Evolutionary conservation across 169 alveolate species (phyloP).

Genomic region (Plasmodium gaboni): DNA sequence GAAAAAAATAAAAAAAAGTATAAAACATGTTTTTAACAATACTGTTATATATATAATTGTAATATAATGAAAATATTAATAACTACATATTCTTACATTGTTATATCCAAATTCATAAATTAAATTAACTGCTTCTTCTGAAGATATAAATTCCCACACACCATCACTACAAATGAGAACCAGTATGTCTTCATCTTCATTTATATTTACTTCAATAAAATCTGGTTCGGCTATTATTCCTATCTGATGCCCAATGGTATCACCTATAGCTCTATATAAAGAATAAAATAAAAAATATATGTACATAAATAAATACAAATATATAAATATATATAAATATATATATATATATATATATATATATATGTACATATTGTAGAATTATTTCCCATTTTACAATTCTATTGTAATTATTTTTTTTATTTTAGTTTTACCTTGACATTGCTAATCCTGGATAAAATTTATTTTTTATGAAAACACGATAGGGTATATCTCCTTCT

Average conservation of each 20-base stretch:
- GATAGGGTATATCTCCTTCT: conserved; percentile 86
- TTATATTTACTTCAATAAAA: conserved; percentile 45
- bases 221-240: conserved; percentile 74
- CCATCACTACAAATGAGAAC: conserved; percentile 90
- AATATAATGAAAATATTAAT: not conserved
- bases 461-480: conserved; percentile 88
- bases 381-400: too few species aligned
- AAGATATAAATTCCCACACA: conserved; percentile 90
- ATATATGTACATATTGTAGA: too few species aligned
- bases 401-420: not conserved
- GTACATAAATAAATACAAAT: too few species aligned
- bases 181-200: conserved; percentile 80
- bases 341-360: too few species aligned
- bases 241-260: conserved; percentile 69
- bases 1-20: not conserved
- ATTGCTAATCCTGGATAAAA: conserved; percentile 92
- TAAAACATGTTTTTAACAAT: not conserved
- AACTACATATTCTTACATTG: conserved; percentile 14
- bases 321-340: too few species aligned
- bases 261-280: conserved; percentile 78
- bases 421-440: conserved; percentile 77
- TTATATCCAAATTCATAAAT: conserved; percentile 82
- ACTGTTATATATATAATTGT: too few species aligned
- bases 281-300: not conserved
- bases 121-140: conserved; percentile 87